Evolutionary conservation across 352 stramenopile genomes (phyloP), one percentile per base, ranked within the genome.

Genomic region (Globisporangium echinulatum): DNA sequence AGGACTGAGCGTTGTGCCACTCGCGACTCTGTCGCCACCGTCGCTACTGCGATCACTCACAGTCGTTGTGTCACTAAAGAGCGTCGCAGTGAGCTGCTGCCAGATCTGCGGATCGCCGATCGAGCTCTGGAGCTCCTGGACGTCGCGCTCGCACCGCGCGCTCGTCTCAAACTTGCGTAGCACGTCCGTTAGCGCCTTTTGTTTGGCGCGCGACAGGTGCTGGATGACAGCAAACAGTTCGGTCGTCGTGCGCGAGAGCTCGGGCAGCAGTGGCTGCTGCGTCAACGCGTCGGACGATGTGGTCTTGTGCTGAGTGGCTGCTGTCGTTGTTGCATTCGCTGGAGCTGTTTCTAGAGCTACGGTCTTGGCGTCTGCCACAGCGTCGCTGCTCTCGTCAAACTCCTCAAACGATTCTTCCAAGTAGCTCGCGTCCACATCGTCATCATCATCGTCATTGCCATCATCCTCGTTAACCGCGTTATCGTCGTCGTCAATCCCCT

Each of bases 361-460:
- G 8, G 19, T n/a, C 43, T 55, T 61, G 7, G 53, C 47, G 4
- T 65, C 52, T n/a, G 47, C 52, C 5, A 49, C 53, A 8, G 9
- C 49, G 39, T 64, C 49, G 0, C 68, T 69, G 0, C 82, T 68
- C 0, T 79, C 77, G 47, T 92, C 79, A 69, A 90, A 91, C 37
- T 88, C 82, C 64, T 94, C 85, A 65, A 94, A 94, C 0, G 82
- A 92, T 43, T 94, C 85, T 15, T 91, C 82, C 64, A 89, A 60
- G 60, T 94, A 94, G 17, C 64, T 77, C 6, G 90, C 79, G 38
- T 87, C 77, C 25, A 72, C 69, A 10, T 74, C 70, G 0, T 69
- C 50, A 37, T 60, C 39, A 10, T 66, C 52, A 2, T 63, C 59
- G 1, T 67, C 62, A 40, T 65, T 57, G 9, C 59, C 61, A 56